Base-by-base conservation (phyloP, 2,329 filamentous ascomycete species). In the Trichophyton simii region DNA sequence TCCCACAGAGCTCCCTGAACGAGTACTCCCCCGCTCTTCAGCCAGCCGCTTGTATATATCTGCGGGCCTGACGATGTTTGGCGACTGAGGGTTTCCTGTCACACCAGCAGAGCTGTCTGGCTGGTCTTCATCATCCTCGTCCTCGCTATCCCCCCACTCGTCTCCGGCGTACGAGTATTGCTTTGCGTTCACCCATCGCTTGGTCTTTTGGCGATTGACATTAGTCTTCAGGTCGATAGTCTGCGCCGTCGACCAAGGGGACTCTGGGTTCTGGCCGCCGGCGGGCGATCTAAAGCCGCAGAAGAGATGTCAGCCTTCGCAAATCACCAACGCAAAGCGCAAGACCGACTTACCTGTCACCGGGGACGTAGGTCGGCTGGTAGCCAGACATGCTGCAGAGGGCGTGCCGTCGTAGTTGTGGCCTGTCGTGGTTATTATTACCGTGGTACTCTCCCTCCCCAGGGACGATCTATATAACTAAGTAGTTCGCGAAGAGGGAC, bases 131-230 rank as follows among this genome's bases (percentile, higher is more conserved):
- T 83, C 82, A 7, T 86, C 83, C 41, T 87, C 84, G 61, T 80
- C 80, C 57, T 82, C 80, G 50, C 76, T 76, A 38, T 83, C 87
- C 41, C 90, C 92, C 91, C 92, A 96, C 70, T 96, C 92, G 68
- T 95, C 91, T 65, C 91, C 92, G 69, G 92, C 91, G 70, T 97
- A 97, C 70, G 84, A 88, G 68, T 88, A 86, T 62, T 84, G 81
- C 73, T 91, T 92, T 41, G 92, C 92, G 69, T 95, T 87, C 42
- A 92, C 87, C 92, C 92, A 97, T 82, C 95, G 95, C 75, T 87
- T 88, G 61, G 91, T 96, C 77, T 95, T 95, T 61, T 85, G 83
- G 64, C 92, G 86, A 75, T 89, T 92, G 57, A 96, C 86, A 72
- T 96, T 95, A 59, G 90, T 84, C 72, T 88, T 87, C 76, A 91